These are phyloP conservation scores for Trifolium dubium DNA, from an alignment of 306 rosid species.

Conservation along the genomic window DNA sequence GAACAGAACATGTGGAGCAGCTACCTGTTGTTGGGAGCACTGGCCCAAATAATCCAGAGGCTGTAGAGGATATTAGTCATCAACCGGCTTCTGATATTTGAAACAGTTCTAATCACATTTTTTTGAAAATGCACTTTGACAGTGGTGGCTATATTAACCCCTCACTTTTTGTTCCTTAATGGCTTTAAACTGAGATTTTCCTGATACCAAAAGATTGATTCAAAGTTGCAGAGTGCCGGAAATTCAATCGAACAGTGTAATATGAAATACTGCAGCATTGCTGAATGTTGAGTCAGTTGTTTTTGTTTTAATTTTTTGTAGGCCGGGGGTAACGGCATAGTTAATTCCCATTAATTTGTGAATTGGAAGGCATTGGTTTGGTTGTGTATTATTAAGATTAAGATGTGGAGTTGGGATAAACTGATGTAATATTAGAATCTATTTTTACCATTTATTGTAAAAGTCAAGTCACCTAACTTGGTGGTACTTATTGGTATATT, in stretches of 20 bases:
- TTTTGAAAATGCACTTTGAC: conserved; percentile 33
- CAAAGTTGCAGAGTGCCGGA: conserved; percentile 13
- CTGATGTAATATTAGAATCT: conserved; percentile 22
- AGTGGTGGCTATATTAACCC: conserved; percentile 40
- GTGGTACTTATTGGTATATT: conserved; percentile 5
- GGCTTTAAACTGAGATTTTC: conserved; percentile 36
- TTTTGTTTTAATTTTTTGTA: not conserved
- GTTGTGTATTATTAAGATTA: conserved; percentile 36
- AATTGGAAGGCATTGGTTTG: conserved; percentile 42
- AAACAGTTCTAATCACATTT: conserved; percentile 29
- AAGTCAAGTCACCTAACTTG: conserved; percentile 26
- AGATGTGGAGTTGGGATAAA: conserved; percentile 42
- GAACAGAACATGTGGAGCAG: conserved; percentile 42
- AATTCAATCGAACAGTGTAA: conserved; percentile 19
- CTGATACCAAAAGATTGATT: conserved; percentile 34
- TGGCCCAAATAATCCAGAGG: conserved; percentile 46
- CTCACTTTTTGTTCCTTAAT: conserved; percentile 36
- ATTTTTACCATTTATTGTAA: conserved; percentile 33
- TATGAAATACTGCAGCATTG: conserved; percentile 37
- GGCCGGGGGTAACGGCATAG: conserved; percentile 9
- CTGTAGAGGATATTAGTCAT: conserved; percentile 37
- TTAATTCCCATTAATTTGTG: conserved; percentile 35
- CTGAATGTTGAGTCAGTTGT: conserved; percentile 24
- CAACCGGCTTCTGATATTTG: conserved; percentile 44
- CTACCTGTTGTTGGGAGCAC: conserved; percentile 42